These are phyloP conservation scores for Lactarius quietus DNA, from an alignment of 768 basidiomycete genomes.

Conservation along the genomic window DNA sequence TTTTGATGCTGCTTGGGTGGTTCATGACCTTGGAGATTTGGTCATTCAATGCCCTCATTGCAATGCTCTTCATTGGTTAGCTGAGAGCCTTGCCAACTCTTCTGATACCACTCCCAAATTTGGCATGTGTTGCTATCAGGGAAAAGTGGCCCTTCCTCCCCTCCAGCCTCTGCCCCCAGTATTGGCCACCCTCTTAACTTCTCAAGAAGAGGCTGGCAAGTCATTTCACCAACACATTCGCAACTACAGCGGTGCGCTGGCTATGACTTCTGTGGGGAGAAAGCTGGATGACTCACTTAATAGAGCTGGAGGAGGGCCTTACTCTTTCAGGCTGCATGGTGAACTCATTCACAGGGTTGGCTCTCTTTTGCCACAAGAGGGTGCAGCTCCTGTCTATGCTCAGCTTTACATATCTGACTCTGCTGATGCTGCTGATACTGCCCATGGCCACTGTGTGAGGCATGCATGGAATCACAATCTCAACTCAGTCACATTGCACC, in stretches of 20 bases:
- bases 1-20: background rate
- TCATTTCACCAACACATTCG: background rate
- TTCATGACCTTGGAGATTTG: background rate
- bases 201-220: too few relatives aligned
- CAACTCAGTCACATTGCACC: background rate
- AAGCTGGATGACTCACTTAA: background rate
- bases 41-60: background rate
- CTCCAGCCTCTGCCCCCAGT: too few relatives aligned
- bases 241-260: background rate
- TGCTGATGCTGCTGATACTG: background rate
- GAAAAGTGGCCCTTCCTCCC: background rate
- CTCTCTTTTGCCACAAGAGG: background rate
- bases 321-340: background rate
- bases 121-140: slow-evolving; percentile 1
- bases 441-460: background rate
- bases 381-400: background rate
- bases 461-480: background rate
- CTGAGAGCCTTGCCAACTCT: background rate
- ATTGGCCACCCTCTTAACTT: too few relatives aligned
- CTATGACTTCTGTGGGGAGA: background rate
- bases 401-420: slow-evolving; percentile 3
- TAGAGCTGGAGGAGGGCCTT: background rate
- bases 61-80: background rate
- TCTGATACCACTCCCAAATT: background rate
- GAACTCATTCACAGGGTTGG: background rate